Evolutionary conservation across 805 yeast species (phyloP).

Genomic region (Saturnispora silvae): DNA sequence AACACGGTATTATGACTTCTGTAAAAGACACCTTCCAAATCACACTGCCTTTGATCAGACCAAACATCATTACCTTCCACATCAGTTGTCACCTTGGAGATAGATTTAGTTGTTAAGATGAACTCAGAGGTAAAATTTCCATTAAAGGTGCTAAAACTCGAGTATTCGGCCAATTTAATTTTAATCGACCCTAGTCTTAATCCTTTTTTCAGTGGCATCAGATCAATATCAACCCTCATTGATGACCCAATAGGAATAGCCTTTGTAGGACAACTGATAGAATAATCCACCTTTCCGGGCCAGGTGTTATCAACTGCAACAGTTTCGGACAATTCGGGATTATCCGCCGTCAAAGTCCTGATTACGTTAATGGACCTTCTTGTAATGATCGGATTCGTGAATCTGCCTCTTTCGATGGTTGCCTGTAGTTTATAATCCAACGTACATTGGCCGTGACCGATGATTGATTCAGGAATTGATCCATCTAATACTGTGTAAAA

Average conservation of each 20-base stretch:
- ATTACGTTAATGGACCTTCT: constrained; percentile 70
- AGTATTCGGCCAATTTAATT: constrained; percentile 57
- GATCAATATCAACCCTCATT: constrained; percentile 53
- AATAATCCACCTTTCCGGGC: constrained; percentile 90
- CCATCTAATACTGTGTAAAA: constrained; percentile 83
- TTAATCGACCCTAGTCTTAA: constrained; percentile 65
- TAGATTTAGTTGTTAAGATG: constrained; percentile 37
- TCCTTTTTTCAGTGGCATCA: constrained; percentile 79
- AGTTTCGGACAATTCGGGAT: constrained; percentile 81
- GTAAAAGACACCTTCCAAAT: constrained; percentile 30
- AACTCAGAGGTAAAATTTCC: constrained; percentile 60
- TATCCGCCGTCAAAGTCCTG: constrained; percentile 79
- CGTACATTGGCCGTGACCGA: constrained; percentile 76
- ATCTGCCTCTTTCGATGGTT: constrained; percentile 71
- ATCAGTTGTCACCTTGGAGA: constrained; percentile 29
- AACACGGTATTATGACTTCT: constrained; percentile 22
- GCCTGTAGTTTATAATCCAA: constrained; percentile 68
- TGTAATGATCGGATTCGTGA: constrained; percentile 51
- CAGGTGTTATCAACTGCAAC: constrained; percentile 90
- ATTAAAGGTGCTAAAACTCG: constrained; percentile 41
- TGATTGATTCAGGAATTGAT: constrained; percentile 73
- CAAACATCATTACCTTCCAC: constrained; percentile 35
- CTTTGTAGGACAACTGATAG: constrained; percentile 74
- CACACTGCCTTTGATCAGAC: constrained; percentile 23
- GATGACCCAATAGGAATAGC: constrained; percentile 86